Base-by-base conservation (phyloP, 1,139 yeast species). In the Yamadazyma membranifaciens region DNA sequence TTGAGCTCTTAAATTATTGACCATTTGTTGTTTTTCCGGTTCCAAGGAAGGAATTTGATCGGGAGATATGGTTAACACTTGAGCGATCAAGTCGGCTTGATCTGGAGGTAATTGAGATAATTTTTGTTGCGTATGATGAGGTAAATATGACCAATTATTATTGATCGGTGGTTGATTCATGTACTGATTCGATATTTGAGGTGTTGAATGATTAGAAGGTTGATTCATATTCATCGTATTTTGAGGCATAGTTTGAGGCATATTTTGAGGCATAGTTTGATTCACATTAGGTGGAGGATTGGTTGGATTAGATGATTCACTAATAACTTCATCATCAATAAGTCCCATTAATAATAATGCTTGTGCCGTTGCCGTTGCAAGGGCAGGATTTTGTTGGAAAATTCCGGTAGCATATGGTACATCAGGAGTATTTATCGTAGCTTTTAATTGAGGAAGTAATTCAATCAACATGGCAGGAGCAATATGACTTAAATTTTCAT, bases 331-430 rank as follows among this genome's bases (percentile, higher is more conserved):
- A 32, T 73, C 69, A 56, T 83, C 86, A 26, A 84, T 78, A 37
- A 84, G 70, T 0, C 92, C 94, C 91, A 84, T 83, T 36, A 83
- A 67, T n/a, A 84, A 59, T 46, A 85, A 65, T 2, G 88, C 86
- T 56, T 85, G 92, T 0, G 89, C 80, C 0, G 86, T 80, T 2
- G 86, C 72, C 2, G 79, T 65, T 4, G 88, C 83, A 35, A 83
- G 63, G 38, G 78, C 73, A 3, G 84, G 81, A 32, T 80, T 75
- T 28, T 80, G 67, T 43, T 69, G 76, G 44, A 81, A 68, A 34
- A 80, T 69, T 33, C 78, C 81, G 11, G 62, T 60, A 4, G 77
- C 78, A 45, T 78, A 69, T 11, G 70, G 67, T 2, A 78, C 68
- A 33, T 75, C 73, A 13, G 81, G 77, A 25, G 81, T 73, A 15